Conservation (phyloP, 768 basidiomycete species). For the Mycena kentingensis region DNA sequence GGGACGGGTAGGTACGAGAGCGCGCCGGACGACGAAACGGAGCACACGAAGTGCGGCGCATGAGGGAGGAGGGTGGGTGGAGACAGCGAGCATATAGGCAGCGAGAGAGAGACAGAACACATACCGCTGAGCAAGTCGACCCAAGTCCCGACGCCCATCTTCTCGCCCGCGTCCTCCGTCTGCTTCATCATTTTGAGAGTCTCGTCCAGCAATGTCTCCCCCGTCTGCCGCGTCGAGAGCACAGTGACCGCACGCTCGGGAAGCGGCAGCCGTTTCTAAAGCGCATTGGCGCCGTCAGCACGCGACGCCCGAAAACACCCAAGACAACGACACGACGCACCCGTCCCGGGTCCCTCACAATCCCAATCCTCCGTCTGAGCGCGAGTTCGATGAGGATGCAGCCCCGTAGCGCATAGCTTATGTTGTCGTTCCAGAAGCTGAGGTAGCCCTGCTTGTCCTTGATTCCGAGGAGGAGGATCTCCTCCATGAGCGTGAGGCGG, state of each 20-base stretch:
- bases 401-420: constrained; percentile 97
- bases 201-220: constrained; percentile 54
- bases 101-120: background rate
- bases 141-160: constrained; percentile 87
- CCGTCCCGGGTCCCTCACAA: constrained; percentile 71
- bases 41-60: too few relatives aligned
- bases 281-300: too few relatives aligned
- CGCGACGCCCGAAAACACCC: background rate
- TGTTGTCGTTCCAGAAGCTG: constrained; percentile 99
- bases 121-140: constrained; percentile 91
- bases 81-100: background rate
- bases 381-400: constrained; percentile 98
- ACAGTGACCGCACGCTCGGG: constrained; percentile 16
- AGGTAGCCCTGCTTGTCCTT: constrained; percentile 99
- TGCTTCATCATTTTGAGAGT: constrained; percentile 93
- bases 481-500: constrained; percentile 92
- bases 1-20: too few relatives aligned
- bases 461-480: constrained; percentile 88
- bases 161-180: constrained; percentile 61
- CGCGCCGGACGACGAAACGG: background rate
- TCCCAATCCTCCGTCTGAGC: constrained; percentile 89
- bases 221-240: constrained; percentile 19
- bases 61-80: too few relatives aligned
- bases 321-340: constrained; percentile 7
- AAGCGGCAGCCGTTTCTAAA: constrained; percentile 16